Evolutionary conservation across 192 early-diverging fungal genomes (phyloP), one percentile per base, ranked within the genome.

Genomic region (Rhizophagus prolifer): DNA sequence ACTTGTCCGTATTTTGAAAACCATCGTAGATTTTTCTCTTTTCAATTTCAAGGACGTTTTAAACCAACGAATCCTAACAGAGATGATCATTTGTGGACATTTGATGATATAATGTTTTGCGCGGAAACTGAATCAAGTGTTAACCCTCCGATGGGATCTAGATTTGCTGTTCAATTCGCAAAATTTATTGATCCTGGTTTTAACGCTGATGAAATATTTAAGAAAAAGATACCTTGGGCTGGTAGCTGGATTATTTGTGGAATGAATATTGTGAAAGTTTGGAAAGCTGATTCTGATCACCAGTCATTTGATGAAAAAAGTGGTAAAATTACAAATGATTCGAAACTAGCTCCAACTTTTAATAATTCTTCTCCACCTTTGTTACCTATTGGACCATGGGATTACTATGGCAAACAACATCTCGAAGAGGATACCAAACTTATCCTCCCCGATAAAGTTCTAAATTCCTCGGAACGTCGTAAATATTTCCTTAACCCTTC

Each of bases 31-130:
- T 50, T 81, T 34, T 83, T 83, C 64, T 83, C 82, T 28, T 70
- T 83, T 31, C 82, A 83, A 63, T 79, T 78, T 77, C 82, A 83
- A 78, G 82, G 82, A 38, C 78, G 82, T 25, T 83, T 83, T 70
- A 83, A 79, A 36, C 59, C 82, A 30, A 81, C 82, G 54, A 83
- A 83, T 65, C 12, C 50, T 8, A 6, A 36, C 14, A 62, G 69
- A 34, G 36, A 47, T 14, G 78, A 83, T 36, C 13, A 63, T 25
- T 58, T 79, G 3, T 83, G 82, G 82, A 77, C 70, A 14, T 79
- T 62, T 76, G 75, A 83, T 36, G 82, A 83, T 36, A 31, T 83
- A 13, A 23, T 83, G 8, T 81, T 83, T 71, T 74, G 74, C 0
- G 82, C 82, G 9, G 82, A 83, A 69, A 81, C 79, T 2, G 82